phyloP scores from a whole-genome alignment of 441 rosid genomes.

The Croton laevigatus region DNA sequence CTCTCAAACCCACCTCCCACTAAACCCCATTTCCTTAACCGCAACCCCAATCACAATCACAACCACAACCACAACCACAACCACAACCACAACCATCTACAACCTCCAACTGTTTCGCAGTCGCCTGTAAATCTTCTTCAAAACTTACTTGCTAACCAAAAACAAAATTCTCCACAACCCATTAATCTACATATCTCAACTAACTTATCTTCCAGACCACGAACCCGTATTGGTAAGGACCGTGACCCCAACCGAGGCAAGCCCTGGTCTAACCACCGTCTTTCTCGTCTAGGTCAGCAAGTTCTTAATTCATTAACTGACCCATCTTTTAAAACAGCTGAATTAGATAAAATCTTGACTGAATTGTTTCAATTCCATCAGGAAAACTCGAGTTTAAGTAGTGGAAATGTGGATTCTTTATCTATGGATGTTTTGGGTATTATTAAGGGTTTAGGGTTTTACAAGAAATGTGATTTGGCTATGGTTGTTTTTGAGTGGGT shows the following conservation, averaged over 20 bases:
- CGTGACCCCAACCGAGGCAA: conserved; percentile 69
- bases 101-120: conserved; percentile 25
- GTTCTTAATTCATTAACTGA: conserved; percentile 52
- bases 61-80: too few relatives aligned
- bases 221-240: conserved; percentile 56
- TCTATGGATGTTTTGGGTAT: conserved; percentile 57
- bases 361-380: conserved; percentile 36
- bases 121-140: conserved; percentile 34
- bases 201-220: conserved; percentile 29
- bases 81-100: conserved; percentile 20
- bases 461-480: conserved; percentile 63
- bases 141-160: conserved; percentile 38
- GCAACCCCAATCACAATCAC: too few relatives aligned
- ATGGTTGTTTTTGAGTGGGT: conserved; percentile 73
- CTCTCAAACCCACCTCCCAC: conserved; percentile 46
- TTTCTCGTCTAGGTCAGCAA: conserved; percentile 64
- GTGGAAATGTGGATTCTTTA: conserved; percentile 23
- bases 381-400: conserved; percentile 28
- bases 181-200: conserved; percentile 7
- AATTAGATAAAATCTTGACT: conserved; percentile 37
- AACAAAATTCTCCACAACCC: conserved; percentile 32
- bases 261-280: conserved; percentile 66
- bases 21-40: conserved; percentile 15
- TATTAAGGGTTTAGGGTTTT: conserved; percentile 71
- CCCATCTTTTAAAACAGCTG: conserved; percentile 47